Base-by-base conservation (phyloP, 192 early-diverging fungal genomes). In the Coemansia sp. region DNA sequence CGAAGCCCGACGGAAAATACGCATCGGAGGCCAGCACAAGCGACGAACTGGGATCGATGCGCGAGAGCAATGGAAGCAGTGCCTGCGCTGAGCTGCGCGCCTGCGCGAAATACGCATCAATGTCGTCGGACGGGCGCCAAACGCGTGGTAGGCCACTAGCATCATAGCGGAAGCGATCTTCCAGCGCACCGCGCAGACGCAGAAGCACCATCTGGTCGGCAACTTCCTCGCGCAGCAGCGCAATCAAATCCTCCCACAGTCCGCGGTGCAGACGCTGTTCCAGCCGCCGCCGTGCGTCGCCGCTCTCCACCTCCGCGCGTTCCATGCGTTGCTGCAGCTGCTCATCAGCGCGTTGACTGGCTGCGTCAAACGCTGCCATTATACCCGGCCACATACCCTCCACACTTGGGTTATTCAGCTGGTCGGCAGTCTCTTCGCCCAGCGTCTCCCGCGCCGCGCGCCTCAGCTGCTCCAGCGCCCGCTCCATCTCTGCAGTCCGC, bases 101-200 rank as follows among this genome's bases (percentile, higher is more conserved):
- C 30, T 68, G 68, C 32, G 86, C 83, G 81, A 94, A 99, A 58
- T 85, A 84, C 21, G 84, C 79, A 71, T 99, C 96, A 58, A 99
- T 96, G 73, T 96, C 94, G 76, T 99, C 97, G 24, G 87, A 86
- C 4, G 94, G 92, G 57, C 86, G 89, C 97, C 97, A 99, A 28
- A 99, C 90, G 44, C 93, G 85, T 19, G 97, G 97, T 24, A 98
- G 70, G 22, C 96, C 97, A 34, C 86, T 71, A 3, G 91, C 94
- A 64, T 97, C 96, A 70, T 99, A 99, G 53, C 96, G 75, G 84
- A 99, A 99, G 58, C 88, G 84, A 59, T 89, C 88, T 78, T 98
- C 94, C 60, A 99, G 94, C 54, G 85, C 83, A 53, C 73, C 83
- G 30, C 92, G 85, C 50, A 97, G 81, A 60, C 92, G 88, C 48